Base-by-base conservation (phyloP, 345 rosid genomes). In the Salix suchowensis region DNA sequence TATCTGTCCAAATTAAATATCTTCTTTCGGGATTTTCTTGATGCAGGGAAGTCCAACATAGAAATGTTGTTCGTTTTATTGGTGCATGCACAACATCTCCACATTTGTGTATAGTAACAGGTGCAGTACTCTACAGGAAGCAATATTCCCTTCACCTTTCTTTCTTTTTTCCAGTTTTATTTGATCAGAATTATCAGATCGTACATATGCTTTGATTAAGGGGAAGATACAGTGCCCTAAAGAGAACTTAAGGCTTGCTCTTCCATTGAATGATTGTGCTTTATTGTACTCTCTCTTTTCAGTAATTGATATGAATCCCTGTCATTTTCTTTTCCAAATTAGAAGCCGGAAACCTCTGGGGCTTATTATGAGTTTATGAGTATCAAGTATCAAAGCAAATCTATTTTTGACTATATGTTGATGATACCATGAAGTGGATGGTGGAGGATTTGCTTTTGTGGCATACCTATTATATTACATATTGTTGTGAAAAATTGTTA, bases 21-120 rank as follows among this genome's bases (percentile, higher is more conserved):
- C 55, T 36, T 52, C 11, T 40, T 26, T 23, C 37, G 9, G 12
- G 21, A 39, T 48, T 65, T 61, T 46, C 77, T 62, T 54, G 76
- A 67, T 84, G 82, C 87, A 89, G 96, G 86, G 86, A 88, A 75
- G 93, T 89, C 55, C 84, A 82, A 34, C 92, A 91, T 79, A 78
- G 74, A 78, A 89, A 91, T 77, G 87, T 91, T 68, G 93, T 91
- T 79, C 85, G 78, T 75, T 89, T 91, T 78, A 82, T 91, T 69
- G 96, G 96, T 78, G 96, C 92, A 12, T 88, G 91, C 73, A 84
- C 94, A 16, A 81, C 81, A 69, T 72, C 84, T 72, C 91, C 96
- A 23, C 81, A 83, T 82, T 82, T 91, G 71, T 86, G 92, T 80
- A 89, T 91, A 72, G 89, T 91, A 30, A 91, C 94, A 81, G 96